Evolutionary conservation across 2,329 filamentous ascomycete genomes (phyloP).

Genomic region (Chrysosphaeria jannelii): DNA sequence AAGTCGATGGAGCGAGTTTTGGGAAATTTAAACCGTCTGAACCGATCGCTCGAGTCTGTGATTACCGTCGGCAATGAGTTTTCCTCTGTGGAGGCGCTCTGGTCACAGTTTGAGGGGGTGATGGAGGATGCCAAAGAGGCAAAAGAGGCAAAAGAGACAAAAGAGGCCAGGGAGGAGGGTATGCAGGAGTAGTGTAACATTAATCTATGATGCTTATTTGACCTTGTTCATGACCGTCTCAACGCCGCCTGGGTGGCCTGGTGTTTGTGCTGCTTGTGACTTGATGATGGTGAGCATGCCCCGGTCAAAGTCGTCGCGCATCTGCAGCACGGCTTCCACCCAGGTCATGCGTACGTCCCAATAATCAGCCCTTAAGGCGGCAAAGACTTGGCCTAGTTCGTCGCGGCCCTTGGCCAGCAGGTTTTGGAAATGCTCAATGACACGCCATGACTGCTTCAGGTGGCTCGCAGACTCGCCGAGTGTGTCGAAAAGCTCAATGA

Average conservation of each 20-base stretch:
- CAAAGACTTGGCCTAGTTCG: conserved; percentile 47
- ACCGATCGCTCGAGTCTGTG: conserved; percentile 70
- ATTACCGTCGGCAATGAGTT: conserved; percentile 92
- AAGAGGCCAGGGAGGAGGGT: too few species aligned
- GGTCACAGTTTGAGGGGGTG: conserved; percentile 90
- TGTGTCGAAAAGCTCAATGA: conserved; percentile 63
- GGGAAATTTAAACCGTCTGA: conserved; percentile 85
- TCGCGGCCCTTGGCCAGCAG: conserved; percentile 53
- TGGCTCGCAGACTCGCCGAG: conserved; percentile 14
- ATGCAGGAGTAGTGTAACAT: too few species aligned
- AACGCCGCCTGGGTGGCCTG: conserved; percentile 41
- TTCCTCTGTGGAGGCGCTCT: conserved; percentile 81
- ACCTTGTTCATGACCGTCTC: conserved; percentile 93
- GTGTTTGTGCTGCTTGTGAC: conserved; percentile 58
- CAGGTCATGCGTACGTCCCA: conserved; percentile 88
- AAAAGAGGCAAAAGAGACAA: too few species aligned
- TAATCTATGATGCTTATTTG: too few species aligned
- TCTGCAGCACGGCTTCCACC: conserved; percentile 74
- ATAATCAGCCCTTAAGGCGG: conserved; percentile 55
- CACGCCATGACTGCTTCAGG: conserved; percentile 80
- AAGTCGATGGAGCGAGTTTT: conserved; percentile 68
- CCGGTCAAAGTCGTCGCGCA: conserved; percentile 79
- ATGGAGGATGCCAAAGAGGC: too few species aligned
- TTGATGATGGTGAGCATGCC: conserved; percentile 73
- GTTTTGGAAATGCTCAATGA: conserved; percentile 56